Evolutionary conservation across 768 basidiomycete species (phyloP).

Genomic region (Leccinum uliginosum): DNA sequence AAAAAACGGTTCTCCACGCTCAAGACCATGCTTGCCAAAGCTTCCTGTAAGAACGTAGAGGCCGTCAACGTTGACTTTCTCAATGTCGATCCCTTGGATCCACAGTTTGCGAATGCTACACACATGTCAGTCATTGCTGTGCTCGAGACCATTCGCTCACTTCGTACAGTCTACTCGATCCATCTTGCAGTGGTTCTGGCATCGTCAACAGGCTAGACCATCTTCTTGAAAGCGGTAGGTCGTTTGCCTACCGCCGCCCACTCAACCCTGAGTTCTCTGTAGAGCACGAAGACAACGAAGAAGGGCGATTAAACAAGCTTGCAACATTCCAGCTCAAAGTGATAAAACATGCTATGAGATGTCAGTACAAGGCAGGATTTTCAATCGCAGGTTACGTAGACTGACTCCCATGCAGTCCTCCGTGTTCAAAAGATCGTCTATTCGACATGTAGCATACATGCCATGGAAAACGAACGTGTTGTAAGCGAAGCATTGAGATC

Average conservation of each 20-base stretch:
- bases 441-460: slow-evolving; percentile 95
- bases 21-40: slow-evolving; percentile 78
- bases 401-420: slow-evolving; percentile 52
- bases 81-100: slow-evolving; percentile 61
- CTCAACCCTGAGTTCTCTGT: slow-evolving; percentile 4
- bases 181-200: slow-evolving; percentile 94
- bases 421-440: slow-evolving; percentile 81
- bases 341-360: slow-evolving; percentile 94
- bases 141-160: not conserved
- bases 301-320: slow-evolving; percentile 76
- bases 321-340: slow-evolving; percentile 86
- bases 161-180: slow-evolving; percentile 73
- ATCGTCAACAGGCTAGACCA: slow-evolving; percentile 89
- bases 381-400: not conserved
- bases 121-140: slow-evolving; percentile 66
- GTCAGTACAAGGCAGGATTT: slow-evolving; percentile 40
- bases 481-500: slow-evolving; percentile 69
- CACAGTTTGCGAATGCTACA: slow-evolving; percentile 61
- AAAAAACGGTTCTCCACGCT: slow-evolving; percentile 77
- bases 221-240: slow-evolving; percentile 67
- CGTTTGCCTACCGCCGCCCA: not conserved
- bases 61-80: slow-evolving; percentile 83
- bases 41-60: slow-evolving; percentile 76
- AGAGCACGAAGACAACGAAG: slow-evolving; percentile 58
- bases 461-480: slow-evolving; percentile 90